A percentile compares a stretch with the other conserved stretches of the same genome.
phyloP scores from a whole-genome alignment of 2,329 filamentous ascomycete genomes.

The Alternaria sp. region DNA sequence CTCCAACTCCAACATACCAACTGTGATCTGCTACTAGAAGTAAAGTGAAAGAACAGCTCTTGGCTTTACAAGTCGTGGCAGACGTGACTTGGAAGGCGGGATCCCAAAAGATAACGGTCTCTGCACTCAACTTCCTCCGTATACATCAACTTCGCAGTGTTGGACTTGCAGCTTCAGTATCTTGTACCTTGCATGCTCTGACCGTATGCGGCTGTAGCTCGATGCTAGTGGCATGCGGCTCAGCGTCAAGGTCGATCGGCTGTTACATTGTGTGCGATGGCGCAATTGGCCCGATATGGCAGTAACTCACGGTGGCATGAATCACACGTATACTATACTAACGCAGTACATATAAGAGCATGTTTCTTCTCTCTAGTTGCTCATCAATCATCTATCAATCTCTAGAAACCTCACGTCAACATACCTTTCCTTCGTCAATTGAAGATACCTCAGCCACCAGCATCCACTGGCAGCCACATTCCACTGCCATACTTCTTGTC shows the following conservation, averaged over 20 bases:
- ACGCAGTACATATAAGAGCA: slow-evolving; percentile 18
- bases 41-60: background rate
- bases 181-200: background rate
- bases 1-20: slow-evolving; percentile 18
- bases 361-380: background rate
- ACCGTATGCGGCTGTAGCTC: slow-evolving; percentile 7
- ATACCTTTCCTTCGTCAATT: background rate
- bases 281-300: slow-evolving; percentile 31
- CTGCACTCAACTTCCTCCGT: background rate
- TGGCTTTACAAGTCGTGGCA: background rate
- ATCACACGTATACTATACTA: background rate
- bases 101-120: background rate
- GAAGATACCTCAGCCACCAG: background rate
- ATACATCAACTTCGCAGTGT: background rate
- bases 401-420: background rate
- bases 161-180: background rate
- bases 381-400: background rate
- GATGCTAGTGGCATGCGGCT: slow-evolving; percentile 2
- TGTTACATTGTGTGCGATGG: slow-evolving; percentile 46
- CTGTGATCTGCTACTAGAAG: background rate
- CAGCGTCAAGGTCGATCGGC: slow-evolving; percentile 6
- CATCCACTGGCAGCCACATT: background rate
- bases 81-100: background rate
- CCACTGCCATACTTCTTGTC: background rate
- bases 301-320: background rate